Evolutionary conservation across 148 eudicot species (phyloP), one percentile per base, ranked within the genome.

Genomic region (Heliosperma pusillum): DNA sequence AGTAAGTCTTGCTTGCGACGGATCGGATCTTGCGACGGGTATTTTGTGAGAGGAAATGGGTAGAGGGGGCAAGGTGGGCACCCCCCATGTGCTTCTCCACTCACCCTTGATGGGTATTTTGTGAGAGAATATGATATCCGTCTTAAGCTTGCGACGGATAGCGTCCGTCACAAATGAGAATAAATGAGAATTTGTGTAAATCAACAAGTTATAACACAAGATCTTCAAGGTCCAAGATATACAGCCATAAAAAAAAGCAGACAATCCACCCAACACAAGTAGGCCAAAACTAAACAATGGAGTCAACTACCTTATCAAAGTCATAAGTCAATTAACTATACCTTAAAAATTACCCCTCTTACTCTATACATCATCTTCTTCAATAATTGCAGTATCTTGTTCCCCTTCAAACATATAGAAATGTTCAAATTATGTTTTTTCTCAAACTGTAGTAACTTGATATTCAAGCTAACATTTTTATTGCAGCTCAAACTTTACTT

Each of bases 221-320:
- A 7, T 12, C 20, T 73, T 75, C 63, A 75, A 75, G 60, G 77
- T 75, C 77, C 77, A 75, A 65, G 33, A 65, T 27, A 22, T 66
- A 45, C 59, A 26, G 77, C 77, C 7, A 9, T 25, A 15, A 68
- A 19, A 36, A 36, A 15, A 3, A 64, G 20, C 27, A 45, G 59
- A 24, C 33, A 45, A 69, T 40, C 40, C 8, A 22, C 72, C 30
- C 20, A 22, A 12, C 40, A 50, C 60, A 70, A 70, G 60, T 21
- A 22, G 19, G 56, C 71, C 47, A 69, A 19, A 17, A 19, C 22
- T 12, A 50, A 61, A 42, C 69, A 22, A 74, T 33, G 55, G 36
- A 42, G 76, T 74, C 70, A 45, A 63, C 56, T 0, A 45, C 10
- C 60, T 13, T 7, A 27, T 74, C 36, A 45, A 63, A 61, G 57